phyloP scores from a whole-genome alignment of 208 protist species.

The Lotmaria passim region DNA sequence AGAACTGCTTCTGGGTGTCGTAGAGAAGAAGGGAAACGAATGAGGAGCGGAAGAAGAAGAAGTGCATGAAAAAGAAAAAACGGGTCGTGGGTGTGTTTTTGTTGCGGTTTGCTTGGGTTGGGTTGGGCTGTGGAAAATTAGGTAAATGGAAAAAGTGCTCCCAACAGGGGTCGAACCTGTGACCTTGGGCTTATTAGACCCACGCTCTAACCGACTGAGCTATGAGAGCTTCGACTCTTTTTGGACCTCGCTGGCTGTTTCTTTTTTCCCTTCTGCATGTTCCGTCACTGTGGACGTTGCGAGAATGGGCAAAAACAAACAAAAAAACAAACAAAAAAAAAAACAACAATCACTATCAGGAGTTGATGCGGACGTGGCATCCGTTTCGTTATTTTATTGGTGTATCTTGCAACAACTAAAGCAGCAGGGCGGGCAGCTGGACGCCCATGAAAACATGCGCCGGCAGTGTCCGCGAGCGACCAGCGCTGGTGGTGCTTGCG shows the following conservation, averaged over 20 bases:
- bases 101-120: background rate
- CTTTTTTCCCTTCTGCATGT: too few relatives aligned
- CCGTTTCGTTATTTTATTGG: too few relatives aligned
- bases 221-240: slow-evolving; percentile 30
- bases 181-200: slow-evolving; percentile 47
- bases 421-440: slow-evolving; percentile 18
- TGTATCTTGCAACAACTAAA: too few relatives aligned
- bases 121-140: background rate
- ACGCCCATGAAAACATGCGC: slow-evolving; percentile 38
- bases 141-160: slow-evolving; percentile 27
- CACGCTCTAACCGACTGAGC: slow-evolving; percentile 39
- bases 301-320: background rate
- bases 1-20: too few relatives aligned
- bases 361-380: too few relatives aligned
- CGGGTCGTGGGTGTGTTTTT: background rate
- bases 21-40: too few relatives aligned
- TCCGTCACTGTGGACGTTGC: too few relatives aligned
- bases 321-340: slow-evolving; percentile 10
- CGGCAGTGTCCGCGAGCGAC: slow-evolving; percentile 15
- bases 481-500: background rate
- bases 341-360: background rate
- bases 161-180: slow-evolving; percentile 47
- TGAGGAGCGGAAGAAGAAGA: slow-evolving; percentile 14
- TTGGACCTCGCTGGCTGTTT: too few relatives aligned
- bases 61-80: background rate